Conservation (phyloP, 164 flowering plant genomes). For the Berberis thunbergii region DNA sequence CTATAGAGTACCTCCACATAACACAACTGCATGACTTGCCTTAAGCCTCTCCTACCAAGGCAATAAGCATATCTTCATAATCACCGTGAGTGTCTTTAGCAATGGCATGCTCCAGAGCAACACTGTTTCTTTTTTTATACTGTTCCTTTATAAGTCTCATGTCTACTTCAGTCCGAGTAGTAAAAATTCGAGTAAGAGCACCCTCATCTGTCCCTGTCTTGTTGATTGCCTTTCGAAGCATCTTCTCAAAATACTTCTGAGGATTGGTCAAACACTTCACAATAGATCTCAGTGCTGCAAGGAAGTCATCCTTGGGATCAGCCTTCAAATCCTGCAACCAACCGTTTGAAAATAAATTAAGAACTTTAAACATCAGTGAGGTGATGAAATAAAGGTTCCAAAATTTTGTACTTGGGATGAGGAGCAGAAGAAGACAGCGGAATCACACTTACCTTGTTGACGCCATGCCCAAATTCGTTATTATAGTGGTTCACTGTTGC, state of each 20-base stretch:
- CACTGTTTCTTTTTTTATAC: slow-evolving; percentile 41
- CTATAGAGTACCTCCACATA: too few species aligned
- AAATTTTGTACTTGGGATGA: too few species aligned
- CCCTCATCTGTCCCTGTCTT: slow-evolving; percentile 55
- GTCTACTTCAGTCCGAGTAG: slow-evolving; percentile 58
- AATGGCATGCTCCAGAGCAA: slow-evolving; percentile 48
- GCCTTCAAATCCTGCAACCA: too few species aligned
- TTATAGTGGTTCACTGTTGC: slow-evolving; percentile 71
- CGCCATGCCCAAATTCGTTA: background rate
- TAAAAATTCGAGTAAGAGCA: slow-evolving; percentile 56
- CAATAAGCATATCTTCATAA: slow-evolving; percentile 48
- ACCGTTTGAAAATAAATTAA: too few species aligned
- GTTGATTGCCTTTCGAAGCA: slow-evolving; percentile 40
- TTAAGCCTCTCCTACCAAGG: slow-evolving; percentile 32
- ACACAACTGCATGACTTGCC: background rate
- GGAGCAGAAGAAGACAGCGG: too few species aligned
- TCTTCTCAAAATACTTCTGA: slow-evolving; percentile 16
- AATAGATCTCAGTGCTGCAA: slow-evolving; percentile 29
- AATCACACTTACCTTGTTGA: too few species aligned
- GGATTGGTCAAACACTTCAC: slow-evolving; percentile 33
- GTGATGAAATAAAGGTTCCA: too few species aligned
- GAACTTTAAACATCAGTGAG: too few species aligned
- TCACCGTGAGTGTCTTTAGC: slow-evolving; percentile 47
- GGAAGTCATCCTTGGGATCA: background rate
- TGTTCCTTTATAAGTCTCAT: slow-evolving; percentile 43